phyloP scores from a whole-genome alignment of 2,329 filamentous ascomycete species.

The Ceratocystiopsis minuta region DNA sequence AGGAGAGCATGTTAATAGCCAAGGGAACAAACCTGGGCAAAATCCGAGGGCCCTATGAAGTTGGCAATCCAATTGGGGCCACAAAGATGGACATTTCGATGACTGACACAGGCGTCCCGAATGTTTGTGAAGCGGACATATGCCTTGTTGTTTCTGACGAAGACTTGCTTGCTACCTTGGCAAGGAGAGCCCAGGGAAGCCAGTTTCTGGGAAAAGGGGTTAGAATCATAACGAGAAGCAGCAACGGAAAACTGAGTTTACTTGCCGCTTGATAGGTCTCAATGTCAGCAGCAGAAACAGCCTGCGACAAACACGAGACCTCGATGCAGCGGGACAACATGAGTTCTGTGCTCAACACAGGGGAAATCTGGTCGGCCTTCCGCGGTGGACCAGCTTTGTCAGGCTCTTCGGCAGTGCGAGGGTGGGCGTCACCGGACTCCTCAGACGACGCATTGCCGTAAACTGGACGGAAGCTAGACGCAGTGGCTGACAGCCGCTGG shows the following conservation, averaged over 20 bases:
- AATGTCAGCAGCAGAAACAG: slow-evolving; percentile 20
- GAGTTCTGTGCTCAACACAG: slow-evolving; percentile 26
- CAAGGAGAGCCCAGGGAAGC: slow-evolving; percentile 17
- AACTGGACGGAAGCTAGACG: slow-evolving; percentile 41
- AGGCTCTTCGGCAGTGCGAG: slow-evolving; percentile 2
- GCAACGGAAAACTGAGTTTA: neutral
- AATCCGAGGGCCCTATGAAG: slow-evolving; percentile 26
- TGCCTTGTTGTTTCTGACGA: slow-evolving; percentile 22
- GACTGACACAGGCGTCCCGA: slow-evolving; percentile 35
- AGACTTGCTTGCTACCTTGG: slow-evolving; percentile 21
- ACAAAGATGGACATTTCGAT: slow-evolving; percentile 25
- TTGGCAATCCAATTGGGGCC: slow-evolving; percentile 28
- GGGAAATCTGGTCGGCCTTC: slow-evolving; percentile 14
- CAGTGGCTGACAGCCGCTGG: slow-evolving; percentile 44
- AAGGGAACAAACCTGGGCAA: slow-evolving; percentile 20
- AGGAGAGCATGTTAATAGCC: neutral
- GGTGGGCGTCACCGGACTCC: slow-evolving; percentile 7
- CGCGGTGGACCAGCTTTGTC: slow-evolving; percentile 9
- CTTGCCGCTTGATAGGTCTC: slow-evolving; percentile 26
- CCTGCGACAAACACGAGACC: slow-evolving; percentile 17
- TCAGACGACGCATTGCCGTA: slow-evolving; percentile 11
- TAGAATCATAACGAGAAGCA: neutral
- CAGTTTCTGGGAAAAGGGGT: slow-evolving; percentile 20
- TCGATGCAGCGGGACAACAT: slow-evolving; percentile 27
- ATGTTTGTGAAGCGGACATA: slow-evolving; percentile 42